Evolutionary conservation across 192 early-diverging fungal genomes (phyloP).

Genomic region (Obelidium mucronatum): DNA sequence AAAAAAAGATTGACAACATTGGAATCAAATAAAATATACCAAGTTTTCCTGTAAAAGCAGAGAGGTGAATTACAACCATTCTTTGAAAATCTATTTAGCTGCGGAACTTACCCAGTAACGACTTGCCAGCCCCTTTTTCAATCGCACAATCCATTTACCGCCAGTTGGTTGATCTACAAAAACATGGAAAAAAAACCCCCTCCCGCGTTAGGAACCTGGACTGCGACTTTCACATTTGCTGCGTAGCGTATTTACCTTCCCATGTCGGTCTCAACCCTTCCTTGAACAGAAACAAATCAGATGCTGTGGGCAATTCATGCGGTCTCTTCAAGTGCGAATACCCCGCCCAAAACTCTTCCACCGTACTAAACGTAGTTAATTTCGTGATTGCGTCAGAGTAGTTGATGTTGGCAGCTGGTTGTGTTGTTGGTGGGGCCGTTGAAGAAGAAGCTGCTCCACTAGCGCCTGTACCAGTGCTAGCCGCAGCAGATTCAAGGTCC

Average conservation of each 20-base stretch:
- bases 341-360: constrained; percentile 96
- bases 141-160: constrained; percentile 92
- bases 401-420: constrained; percentile 62
- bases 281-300: constrained; percentile 95
- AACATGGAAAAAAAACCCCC: background rate
- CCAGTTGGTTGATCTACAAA: constrained; percentile 82
- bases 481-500: background rate
- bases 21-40: constrained; percentile 26
- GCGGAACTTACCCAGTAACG: constrained; percentile 91
- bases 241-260: constrained; percentile 83
- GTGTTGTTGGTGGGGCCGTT: background rate
- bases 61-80: background rate
- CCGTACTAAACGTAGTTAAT: constrained; percentile 81
- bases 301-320: constrained; percentile 81
- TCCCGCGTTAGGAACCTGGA: too few species aligned
- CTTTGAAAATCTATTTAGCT: constrained; percentile 36
- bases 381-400: constrained; percentile 90
- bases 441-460: background rate
- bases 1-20: too few species aligned
- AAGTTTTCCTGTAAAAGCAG: constrained; percentile 33
- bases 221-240: too few species aligned
- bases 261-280: constrained; percentile 92
- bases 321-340: constrained; percentile 83
- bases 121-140: constrained; percentile 91
- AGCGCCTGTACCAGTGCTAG: background rate